A percentile compares a stretch with the other conserved stretches of the same genome.
phyloP scores from a whole-genome alignment of 805 yeast species.

The Candida khao-thaluensis region DNA sequence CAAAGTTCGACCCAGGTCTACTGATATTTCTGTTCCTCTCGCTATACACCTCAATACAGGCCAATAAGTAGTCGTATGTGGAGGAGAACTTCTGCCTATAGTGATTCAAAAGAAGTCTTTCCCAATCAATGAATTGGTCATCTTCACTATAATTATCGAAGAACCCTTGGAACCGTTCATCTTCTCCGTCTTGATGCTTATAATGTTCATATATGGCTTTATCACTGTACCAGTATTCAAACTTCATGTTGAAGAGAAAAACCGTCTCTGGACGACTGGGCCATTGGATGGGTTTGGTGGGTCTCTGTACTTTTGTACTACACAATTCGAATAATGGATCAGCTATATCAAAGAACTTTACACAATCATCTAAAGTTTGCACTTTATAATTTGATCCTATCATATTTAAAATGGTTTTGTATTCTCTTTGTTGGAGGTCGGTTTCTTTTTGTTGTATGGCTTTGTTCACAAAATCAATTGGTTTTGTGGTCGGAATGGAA shows the following conservation, averaged over 20 bases:
- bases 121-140: constrained; percentile 12
- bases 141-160: not conserved
- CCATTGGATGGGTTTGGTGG: not conserved
- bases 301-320: not conserved
- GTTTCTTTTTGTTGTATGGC: not conserved
- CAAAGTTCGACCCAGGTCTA: constrained; percentile 10
- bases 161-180: not conserved
- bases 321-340: constrained; percentile 11
- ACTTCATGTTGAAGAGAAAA: constrained; percentile 12
- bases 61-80: constrained; percentile 7
- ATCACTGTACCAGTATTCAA: constrained; percentile 9
- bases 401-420: constrained; percentile 1
- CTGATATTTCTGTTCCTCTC: constrained; percentile 1
- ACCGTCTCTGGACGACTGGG: not conserved
- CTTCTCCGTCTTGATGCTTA: too few species aligned
- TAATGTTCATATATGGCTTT: constrained; percentile 1
- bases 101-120: constrained; percentile 2
- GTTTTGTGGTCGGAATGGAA: too few species aligned
- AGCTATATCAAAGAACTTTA: constrained; percentile 9
- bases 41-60: constrained; percentile 5
- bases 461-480: too few species aligned
- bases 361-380: constrained; percentile 8
- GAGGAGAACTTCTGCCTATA: constrained; percentile 5
- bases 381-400: constrained; percentile 8
- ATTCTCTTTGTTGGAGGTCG: constrained; percentile 5